Evolutionary conservation across 768 basidiomycete species (phyloP).

Genomic region (Boletellus emodensis): DNA sequence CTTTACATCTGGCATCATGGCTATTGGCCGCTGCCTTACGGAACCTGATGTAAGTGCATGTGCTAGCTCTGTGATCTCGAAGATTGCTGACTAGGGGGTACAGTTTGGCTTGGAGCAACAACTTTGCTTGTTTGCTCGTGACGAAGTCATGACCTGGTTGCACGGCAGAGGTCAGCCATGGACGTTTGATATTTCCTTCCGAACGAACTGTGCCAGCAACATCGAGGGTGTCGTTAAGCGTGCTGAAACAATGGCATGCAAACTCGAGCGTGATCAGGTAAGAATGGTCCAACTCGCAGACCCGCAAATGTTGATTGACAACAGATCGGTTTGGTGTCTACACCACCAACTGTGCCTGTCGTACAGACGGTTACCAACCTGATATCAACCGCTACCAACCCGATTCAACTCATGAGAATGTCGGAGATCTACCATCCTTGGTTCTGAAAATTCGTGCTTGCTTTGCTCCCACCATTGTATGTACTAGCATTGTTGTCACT

Average conservation of each 20-base stretch:
- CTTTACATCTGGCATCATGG: constrained; percentile 81
- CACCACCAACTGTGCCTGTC: constrained; percentile 42
- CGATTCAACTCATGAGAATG: constrained; percentile 80
- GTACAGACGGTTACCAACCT: constrained; percentile 79
- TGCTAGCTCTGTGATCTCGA: background rate
- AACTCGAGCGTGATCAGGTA: constrained; percentile 81
- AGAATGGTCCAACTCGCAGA: constrained; percentile 2
- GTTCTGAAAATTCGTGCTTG: constrained; percentile 45
- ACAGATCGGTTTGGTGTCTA: constrained; percentile 21
- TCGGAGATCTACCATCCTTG: constrained; percentile 82
- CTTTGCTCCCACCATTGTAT: background rate
- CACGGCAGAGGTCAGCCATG: constrained; percentile 53
- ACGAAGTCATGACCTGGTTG: constrained; percentile 84
- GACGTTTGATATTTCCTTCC: constrained; percentile 56
- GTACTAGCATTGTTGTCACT: background rate
- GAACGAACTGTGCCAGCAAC: constrained; percentile 52
- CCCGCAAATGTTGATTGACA: constrained; percentile 2
- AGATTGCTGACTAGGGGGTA: background rate
- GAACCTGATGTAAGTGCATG: constrained; percentile 73
- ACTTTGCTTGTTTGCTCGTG: constrained; percentile 85
- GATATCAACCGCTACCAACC: constrained; percentile 83
- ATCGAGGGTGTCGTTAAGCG: constrained; percentile 73
- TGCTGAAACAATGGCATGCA: constrained; percentile 82
- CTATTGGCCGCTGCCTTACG: constrained; percentile 85
- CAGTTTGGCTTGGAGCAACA: constrained; percentile 93